These are phyloP conservation scores for Trichoderma virens DNA, from an alignment of 495 filamentous ascomycete genomes.

Conservation along the genomic window DNA sequence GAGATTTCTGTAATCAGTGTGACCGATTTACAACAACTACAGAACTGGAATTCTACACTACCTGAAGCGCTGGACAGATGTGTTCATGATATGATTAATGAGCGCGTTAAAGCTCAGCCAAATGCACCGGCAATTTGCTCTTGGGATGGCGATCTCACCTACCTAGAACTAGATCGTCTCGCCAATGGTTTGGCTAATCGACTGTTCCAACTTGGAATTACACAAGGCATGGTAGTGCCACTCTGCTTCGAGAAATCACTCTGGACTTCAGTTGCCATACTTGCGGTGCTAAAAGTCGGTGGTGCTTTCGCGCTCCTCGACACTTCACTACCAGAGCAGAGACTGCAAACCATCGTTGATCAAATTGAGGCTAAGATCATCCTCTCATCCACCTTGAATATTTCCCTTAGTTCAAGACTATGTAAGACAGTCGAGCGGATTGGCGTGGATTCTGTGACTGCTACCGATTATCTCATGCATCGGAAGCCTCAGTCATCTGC, in stretches of 20 bases:
- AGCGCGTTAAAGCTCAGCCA: slow-evolving; percentile 14
- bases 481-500: too few relatives aligned
- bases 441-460: too few relatives aligned
- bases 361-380: background rate
- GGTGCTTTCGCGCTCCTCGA: background rate
- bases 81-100: slow-evolving; percentile 17
- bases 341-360: background rate
- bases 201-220: slow-evolving; percentile 32
- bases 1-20: too few relatives aligned
- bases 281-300: slow-evolving; percentile 31
- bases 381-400: background rate
- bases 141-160: slow-evolving; percentile 53
- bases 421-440: too few relatives aligned
- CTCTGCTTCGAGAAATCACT: slow-evolving; percentile 38
- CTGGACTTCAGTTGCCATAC: slow-evolving; percentile 38
- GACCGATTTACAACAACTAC: too few relatives aligned
- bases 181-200: slow-evolving; percentile 35
- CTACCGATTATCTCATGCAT: too few relatives aligned
- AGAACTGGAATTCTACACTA: too few relatives aligned
- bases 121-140: slow-evolving; percentile 19
- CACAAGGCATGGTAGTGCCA: slow-evolving; percentile 34
- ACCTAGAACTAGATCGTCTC: slow-evolving; percentile 37
- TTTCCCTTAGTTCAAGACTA: background rate
- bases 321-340: background rate
- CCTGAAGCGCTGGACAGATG: too few relatives aligned